A percentile compares a stretch with the other conserved stretches of the same genome.
phyloP scores from a whole-genome alignment of 169 alveolate species.

The Theileria annulata region DNA sequence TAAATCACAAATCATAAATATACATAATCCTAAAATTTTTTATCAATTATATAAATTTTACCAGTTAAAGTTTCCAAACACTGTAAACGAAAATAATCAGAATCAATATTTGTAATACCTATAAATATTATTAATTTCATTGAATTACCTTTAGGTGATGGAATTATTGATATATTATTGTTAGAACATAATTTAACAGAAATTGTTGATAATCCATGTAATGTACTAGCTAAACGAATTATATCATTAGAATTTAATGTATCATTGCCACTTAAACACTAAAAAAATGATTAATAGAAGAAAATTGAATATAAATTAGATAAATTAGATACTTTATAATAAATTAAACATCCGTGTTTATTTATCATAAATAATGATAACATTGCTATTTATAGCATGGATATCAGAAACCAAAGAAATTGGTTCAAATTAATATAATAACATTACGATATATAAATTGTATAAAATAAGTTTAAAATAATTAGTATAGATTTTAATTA shows the following conservation, averaged over 20 bases:
- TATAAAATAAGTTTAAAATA: background rate
- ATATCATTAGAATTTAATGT: constrained; percentile 88
- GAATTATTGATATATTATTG: constrained; percentile 12
- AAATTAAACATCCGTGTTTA: constrained; percentile 90
- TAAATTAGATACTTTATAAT: constrained; percentile 86
- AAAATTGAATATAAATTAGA: no score
- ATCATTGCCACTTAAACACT: constrained; percentile 84
- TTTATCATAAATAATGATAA: constrained; percentile 87
- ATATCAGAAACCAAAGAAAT: background rate
- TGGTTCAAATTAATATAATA: background rate
- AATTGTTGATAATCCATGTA: constrained; percentile 91
- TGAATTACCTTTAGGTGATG: constrained; percentile 52
- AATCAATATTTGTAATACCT: constrained; percentile 87
- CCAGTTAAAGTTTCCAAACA: constrained; percentile 92
- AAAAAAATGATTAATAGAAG: background rate
- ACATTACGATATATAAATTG: background rate
- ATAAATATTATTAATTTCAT: constrained; percentile 32
- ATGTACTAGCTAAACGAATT: constrained; percentile 91
- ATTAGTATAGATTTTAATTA: no score
- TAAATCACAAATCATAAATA: constrained; percentile 40
- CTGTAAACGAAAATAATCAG: constrained; percentile 84
- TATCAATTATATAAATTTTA: background rate
- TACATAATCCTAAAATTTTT: constrained; percentile 26
- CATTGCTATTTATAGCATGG: constrained; percentile 37
- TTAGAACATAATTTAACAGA: constrained; percentile 84